phyloP scores from a whole-genome alignment of 345 rosid genomes.

The Pugionium dolabratum region DNA sequence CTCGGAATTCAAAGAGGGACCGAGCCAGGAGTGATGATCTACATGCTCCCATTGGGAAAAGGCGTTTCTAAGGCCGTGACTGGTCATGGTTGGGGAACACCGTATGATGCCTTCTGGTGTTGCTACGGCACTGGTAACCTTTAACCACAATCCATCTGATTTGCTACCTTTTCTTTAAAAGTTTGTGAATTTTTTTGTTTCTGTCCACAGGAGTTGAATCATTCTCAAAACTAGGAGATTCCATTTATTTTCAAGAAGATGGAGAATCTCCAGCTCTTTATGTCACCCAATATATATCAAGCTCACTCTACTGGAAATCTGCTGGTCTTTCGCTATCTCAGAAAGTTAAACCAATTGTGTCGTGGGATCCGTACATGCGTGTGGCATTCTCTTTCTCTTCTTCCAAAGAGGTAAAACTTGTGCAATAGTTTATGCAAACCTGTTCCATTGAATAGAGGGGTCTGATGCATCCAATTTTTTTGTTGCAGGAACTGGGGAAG shows the following conservation, averaged over 20 bases:
- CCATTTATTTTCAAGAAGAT: constrained; percentile 83
- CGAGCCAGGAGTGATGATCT: constrained; percentile 90
- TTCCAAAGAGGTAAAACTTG: constrained; percentile 44
- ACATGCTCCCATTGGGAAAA: constrained; percentile 37
- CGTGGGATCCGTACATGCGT: constrained; percentile 64
- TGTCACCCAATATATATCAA: constrained; percentile 77
- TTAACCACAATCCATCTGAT: constrained; percentile 25
- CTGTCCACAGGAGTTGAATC: constrained; percentile 74
- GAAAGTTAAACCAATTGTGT: constrained; percentile 64
- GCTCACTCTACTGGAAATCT: constrained; percentile 71
- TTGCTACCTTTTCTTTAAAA: constrained; percentile 4
- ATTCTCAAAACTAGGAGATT: constrained; percentile 92
- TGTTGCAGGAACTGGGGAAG: constrained; percentile 52
- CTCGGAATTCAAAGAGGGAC: constrained; percentile 87
- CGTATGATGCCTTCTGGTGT: constrained; percentile 81
- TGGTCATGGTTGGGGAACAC: constrained; percentile 87
- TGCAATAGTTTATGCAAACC: constrained; percentile 33
- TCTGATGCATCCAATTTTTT: constrained; percentile 36
- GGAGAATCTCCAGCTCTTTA: constrained; percentile 69
- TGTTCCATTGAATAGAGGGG: constrained; percentile 22
- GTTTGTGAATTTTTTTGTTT: constrained; percentile 37
- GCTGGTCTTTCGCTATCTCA: constrained; percentile 55
- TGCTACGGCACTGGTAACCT: constrained; percentile 92
- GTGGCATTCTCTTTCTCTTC: constrained; percentile 54
- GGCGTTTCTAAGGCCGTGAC: constrained; percentile 66